Conservation (phyloP, 495 filamentous ascomycete species). For the Penicillium malachiteum region DNA sequence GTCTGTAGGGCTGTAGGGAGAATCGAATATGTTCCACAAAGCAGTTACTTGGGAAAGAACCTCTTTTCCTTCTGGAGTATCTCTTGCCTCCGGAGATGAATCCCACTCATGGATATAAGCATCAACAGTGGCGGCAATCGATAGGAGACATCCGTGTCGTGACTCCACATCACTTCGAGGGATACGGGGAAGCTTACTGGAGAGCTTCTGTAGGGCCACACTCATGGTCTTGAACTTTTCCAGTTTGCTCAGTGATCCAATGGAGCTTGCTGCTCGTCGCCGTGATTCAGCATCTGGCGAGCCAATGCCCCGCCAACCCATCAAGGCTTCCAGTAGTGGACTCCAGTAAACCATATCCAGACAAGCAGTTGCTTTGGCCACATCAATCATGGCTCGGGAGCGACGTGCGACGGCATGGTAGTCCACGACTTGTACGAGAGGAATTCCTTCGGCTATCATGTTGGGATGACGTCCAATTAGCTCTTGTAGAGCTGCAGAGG, state of each 20-base stretch:
- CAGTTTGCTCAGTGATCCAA: constrained; percentile 57
- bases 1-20: constrained; percentile 35
- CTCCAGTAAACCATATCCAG: constrained; percentile 68
- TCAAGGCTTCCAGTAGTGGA: constrained; percentile 64
- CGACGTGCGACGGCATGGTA: constrained; percentile 88
- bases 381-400: constrained; percentile 74
- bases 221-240: constrained; percentile 31
- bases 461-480: constrained; percentile 90
- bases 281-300: constrained; percentile 72
- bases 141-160: constrained; percentile 65
- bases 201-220: constrained; percentile 38
- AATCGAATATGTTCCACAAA: constrained; percentile 44
- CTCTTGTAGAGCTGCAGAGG: constrained; percentile 92
- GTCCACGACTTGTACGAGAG: constrained; percentile 83
- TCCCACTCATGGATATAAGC: constrained; percentile 25
- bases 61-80: constrained; percentile 15
- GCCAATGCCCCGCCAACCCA: constrained; percentile 86
- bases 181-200: constrained; percentile 45
- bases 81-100: constrained; percentile 7
- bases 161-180: constrained; percentile 62
- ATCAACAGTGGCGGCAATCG: constrained; percentile 49
- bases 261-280: constrained; percentile 65
- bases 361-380: constrained; percentile 63
- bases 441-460: constrained; percentile 74
- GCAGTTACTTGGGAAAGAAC: constrained; percentile 25